Percentiles rank a stretch among this genome's conserved stretches.
These are phyloP conservation scores for Metschnikowia lachancei DNA, from an alignment of 805 yeast genomes.

Conservation along the genomic window DNA sequence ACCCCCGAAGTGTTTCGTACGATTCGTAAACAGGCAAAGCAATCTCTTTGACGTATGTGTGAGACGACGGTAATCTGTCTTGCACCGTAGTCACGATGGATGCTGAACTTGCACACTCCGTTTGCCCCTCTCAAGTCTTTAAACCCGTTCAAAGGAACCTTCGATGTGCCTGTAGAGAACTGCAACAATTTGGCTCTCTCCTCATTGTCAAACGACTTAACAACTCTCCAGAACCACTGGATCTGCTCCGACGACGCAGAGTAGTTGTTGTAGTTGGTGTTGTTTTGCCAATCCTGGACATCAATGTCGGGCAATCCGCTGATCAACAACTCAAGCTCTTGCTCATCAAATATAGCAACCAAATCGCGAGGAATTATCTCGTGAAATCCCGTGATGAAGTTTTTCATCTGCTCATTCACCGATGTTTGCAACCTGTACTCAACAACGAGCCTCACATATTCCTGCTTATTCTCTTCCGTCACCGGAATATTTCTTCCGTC, in stretches of 20 bases:
- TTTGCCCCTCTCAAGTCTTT: slow-evolving; percentile 83
- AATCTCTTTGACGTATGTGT: slow-evolving; percentile 94
- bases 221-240: slow-evolving; percentile 98
- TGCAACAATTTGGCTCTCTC: slow-evolving; percentile 92
- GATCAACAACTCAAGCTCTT: slow-evolving; percentile 86
- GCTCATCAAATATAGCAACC: slow-evolving; percentile 88
- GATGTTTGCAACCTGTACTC: slow-evolving; percentile 82
- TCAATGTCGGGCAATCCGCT: slow-evolving; percentile 96
- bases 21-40: slow-evolving; percentile 91
- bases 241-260: slow-evolving; percentile 80
- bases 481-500: slow-evolving; percentile 82
- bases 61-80: slow-evolving; percentile 90
- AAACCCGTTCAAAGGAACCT: slow-evolving; percentile 93
- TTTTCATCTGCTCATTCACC: slow-evolving; percentile 82
- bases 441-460: slow-evolving; percentile 81
- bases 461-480: slow-evolving; percentile 85
- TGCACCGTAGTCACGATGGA: slow-evolving; percentile 85
- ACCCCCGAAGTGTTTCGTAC: slow-evolving; percentile 79
- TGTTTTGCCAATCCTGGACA: slow-evolving; percentile 92
- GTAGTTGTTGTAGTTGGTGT: slow-evolving; percentile 78
- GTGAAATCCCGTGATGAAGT: slow-evolving; percentile 82
- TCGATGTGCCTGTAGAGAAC: slow-evolving; percentile 95
- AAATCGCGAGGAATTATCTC: slow-evolving; percentile 83
- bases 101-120: slow-evolving; percentile 81
- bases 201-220: slow-evolving; percentile 87